A percentile compares a stretch with the other conserved stretches of the same genome.
These are phyloP conservation scores for Chaetothyriales sp. DNA, from an alignment of 2,329 filamentous ascomycete genomes.

Conservation along the genomic window DNA sequence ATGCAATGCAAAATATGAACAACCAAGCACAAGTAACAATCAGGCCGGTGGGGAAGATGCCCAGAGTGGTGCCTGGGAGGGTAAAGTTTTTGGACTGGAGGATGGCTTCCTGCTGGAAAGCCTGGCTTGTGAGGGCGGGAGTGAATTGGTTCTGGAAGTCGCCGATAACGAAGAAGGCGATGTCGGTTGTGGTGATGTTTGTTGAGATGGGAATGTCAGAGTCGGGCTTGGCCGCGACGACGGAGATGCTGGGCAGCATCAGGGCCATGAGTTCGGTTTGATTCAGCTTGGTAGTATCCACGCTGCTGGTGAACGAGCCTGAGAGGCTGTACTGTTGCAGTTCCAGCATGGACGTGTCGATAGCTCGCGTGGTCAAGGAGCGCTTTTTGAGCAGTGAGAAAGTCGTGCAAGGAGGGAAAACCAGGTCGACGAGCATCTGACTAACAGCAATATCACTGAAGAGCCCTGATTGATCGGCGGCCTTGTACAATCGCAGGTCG, in stretches of 20 bases:
- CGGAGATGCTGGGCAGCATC: slow-evolving; percentile 22
- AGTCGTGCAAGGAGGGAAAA: slow-evolving; percentile 14
- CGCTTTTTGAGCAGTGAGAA: slow-evolving; percentile 12
- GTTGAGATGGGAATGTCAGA: slow-evolving; percentile 13
- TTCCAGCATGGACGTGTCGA: slow-evolving; percentile 12
- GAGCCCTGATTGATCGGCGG: slow-evolving; percentile 41
- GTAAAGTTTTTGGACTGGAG: slow-evolving; percentile 18
- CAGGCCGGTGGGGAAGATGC: slow-evolving; percentile 21
- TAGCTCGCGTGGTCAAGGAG: neutral
- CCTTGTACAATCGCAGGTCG: slow-evolving; percentile 58
- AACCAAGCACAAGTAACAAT: slow-evolving; percentile 23
- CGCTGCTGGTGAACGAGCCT: slow-evolving; percentile 19
- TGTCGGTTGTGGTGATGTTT: slow-evolving; percentile 21
- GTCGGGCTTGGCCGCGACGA: slow-evolving; percentile 17
- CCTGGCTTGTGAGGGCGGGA: slow-evolving; percentile 12
- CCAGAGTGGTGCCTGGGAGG: slow-evolving; percentile 21
- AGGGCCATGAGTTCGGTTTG: slow-evolving; percentile 19
- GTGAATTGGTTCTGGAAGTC: slow-evolving; percentile 18
- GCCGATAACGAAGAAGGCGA: slow-evolving; percentile 25
- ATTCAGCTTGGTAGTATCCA: slow-evolving; percentile 20
- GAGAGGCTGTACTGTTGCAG: slow-evolving; percentile 23
- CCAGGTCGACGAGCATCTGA: slow-evolving; percentile 20
- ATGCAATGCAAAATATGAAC: slow-evolving; percentile 19
- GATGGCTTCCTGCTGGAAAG: slow-evolving; percentile 9
- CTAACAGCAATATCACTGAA: slow-evolving; percentile 28